phyloP scores from a whole-genome alignment of 805 yeast species.

The Hanseniaspora pseudoguilliermondii region DNA sequence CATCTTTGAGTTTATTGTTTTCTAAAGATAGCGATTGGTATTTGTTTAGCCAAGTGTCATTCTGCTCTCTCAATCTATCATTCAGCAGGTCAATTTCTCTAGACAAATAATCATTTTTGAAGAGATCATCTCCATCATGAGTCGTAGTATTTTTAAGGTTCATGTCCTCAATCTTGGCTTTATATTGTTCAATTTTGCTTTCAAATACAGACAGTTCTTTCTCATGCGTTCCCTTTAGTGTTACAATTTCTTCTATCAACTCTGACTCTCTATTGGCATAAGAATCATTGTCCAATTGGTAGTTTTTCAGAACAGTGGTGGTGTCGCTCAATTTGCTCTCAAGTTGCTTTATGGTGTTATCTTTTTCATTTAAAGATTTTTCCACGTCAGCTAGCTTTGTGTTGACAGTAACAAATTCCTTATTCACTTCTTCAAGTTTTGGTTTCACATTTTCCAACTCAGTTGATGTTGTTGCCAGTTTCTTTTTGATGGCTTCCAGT shows the following conservation, averaged over 20 bases:
- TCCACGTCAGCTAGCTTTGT: conserved; percentile 15
- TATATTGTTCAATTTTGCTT: conserved; percentile 51
- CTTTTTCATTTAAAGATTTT: conserved; percentile 15
- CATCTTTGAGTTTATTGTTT: conserved; percentile 19
- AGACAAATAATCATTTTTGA: background rate
- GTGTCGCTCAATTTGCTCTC: conserved; percentile 32
- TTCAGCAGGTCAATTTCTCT: conserved; percentile 62
- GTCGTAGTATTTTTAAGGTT: background rate
- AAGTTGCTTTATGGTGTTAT: conserved; percentile 11
- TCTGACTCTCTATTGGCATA: conserved; percentile 4
- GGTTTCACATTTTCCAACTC: conserved; percentile 20
- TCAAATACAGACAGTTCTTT: conserved; percentile 50
- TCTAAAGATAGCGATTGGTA: conserved; percentile 36
- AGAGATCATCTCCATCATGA: background rate
- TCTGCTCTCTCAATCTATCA: conserved; percentile 74
- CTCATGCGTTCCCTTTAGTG: conserved; percentile 25
- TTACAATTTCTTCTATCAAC: conserved; percentile 9
- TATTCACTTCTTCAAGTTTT: conserved; percentile 8
- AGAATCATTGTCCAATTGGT: conserved; percentile 18
- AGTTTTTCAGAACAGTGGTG: conserved; percentile 14
- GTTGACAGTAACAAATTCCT: conserved; percentile 18
- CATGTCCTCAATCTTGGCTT: conserved; percentile 46
- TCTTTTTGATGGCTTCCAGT: conserved; percentile 18
- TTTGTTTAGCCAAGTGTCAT: conserved; percentile 44
- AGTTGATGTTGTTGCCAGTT: conserved; percentile 18